Evolutionary conservation across 371 early-diverging fungal species (phyloP).

Genomic region (Funneliformis caledonium): DNA sequence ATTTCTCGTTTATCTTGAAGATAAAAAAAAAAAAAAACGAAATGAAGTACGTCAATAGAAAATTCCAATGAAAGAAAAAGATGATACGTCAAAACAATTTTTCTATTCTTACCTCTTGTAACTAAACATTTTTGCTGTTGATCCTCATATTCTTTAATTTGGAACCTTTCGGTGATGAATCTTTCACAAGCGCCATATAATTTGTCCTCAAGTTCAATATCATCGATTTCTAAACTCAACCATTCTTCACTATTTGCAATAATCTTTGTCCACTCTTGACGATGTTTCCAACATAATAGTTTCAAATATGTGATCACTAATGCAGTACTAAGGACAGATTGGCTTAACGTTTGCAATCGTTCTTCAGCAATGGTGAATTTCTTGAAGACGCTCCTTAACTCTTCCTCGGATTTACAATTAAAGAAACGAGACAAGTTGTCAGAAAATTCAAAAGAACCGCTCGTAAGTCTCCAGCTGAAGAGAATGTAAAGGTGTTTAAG

Average conservation of each 20-base stretch:
- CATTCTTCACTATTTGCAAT: conserved; percentile 10
- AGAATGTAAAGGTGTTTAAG: conserved; percentile 22
- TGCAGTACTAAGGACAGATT: conserved; percentile 14
- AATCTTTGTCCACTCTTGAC: conserved; percentile 22
- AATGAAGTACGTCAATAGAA: neutral
- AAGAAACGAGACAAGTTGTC: conserved; percentile 24
- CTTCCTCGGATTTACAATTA: conserved; percentile 19
- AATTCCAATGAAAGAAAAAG: neutral
- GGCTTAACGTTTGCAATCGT: neutral
- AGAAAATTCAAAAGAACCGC: conserved; percentile 28
- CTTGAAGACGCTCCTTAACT: neutral
- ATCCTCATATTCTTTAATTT: neutral
- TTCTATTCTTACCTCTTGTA: neutral
- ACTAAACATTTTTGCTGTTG: neutral
- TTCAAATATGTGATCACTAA: conserved; percentile 20
- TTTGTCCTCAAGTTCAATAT: conserved; percentile 22
- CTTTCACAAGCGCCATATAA: conserved; percentile 25
- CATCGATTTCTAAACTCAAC: conserved; percentile 17
- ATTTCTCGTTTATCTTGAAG: neutral
- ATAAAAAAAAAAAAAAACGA: neutral
- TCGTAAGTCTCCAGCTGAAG: conserved; percentile 21
- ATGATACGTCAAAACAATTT: neutral
- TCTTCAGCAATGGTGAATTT: neutral
- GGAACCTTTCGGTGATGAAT: conserved; percentile 10
- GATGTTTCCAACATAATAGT: conserved; percentile 30